These are phyloP conservation scores for Durusdinium trenchii DNA, from an alignment of 73 alveolate genomes.

Conservation along the genomic window DNA sequence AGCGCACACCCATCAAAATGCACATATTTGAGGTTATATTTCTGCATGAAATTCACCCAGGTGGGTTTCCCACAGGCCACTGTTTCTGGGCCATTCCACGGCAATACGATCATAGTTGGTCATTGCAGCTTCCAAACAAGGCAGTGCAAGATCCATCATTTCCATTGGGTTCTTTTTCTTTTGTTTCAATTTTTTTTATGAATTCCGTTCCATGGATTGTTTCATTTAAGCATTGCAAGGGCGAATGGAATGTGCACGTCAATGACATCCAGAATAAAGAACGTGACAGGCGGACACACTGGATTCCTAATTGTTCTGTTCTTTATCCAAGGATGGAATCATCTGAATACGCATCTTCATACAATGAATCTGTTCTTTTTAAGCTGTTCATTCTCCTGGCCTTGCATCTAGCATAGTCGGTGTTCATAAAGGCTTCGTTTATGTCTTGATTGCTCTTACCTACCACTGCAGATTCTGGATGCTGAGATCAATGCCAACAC, in stretches of 20 bases:
- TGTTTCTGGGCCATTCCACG: neutral
- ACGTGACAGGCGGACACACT: neutral
- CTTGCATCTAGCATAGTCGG: neutral
- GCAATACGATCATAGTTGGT: neutral
- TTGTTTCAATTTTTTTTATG: neutral
- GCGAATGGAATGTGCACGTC: neutral
- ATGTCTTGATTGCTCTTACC: neutral
- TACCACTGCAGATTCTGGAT: neutral
- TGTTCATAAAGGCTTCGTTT: neutral
- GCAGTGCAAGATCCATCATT: conserved; percentile 3
- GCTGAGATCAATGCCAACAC: neutral
- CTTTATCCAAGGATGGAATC: neutral
- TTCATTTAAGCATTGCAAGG: neutral
- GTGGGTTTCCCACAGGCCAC: neutral
- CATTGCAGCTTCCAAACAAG: neutral
- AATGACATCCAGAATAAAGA: neutral
- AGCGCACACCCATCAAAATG: neutral
- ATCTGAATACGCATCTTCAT: neutral
- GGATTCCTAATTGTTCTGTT: neutral
- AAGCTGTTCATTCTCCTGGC: neutral
- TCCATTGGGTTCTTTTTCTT: neutral
- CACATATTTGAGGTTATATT: neutral
- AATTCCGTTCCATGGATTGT: neutral
- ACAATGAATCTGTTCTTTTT: neutral
- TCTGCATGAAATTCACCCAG: neutral